Evolutionary conservation across 768 basidiomycete species (phyloP).

Genomic region (Naganishia vaughanmartiniae): DNA sequence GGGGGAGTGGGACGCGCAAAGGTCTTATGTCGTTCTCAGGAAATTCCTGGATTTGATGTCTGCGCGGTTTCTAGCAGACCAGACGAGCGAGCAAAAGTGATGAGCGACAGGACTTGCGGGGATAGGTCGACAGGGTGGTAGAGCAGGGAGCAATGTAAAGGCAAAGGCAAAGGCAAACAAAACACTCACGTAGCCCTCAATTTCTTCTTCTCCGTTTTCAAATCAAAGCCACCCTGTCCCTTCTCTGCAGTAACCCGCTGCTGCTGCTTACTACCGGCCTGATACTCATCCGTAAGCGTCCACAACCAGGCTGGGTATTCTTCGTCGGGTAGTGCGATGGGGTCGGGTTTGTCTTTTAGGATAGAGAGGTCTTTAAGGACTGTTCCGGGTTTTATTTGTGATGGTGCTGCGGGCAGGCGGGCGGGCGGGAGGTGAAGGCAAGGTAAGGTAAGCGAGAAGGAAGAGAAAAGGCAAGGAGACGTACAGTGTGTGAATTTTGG

Average conservation of each 20-base stretch:
- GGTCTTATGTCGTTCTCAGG: conserved; percentile 64
- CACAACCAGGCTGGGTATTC: conserved; percentile 89
- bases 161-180: too few relatives aligned
- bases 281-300: conserved; percentile 60
- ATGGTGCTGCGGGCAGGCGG: conserved; percentile 22
- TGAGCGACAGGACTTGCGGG: too few relatives aligned
- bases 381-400: conserved; percentile 59
- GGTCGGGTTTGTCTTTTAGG: conserved; percentile 74
- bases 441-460: neutral
- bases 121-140: too few relatives aligned
- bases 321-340: conserved; percentile 73
- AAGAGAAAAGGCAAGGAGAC: neutral
- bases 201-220: conserved; percentile 43
- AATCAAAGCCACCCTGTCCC: conserved; percentile 33
- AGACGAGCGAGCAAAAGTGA: too few relatives aligned
- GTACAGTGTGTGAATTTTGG: conserved; percentile 18
- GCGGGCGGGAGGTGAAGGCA: conserved; percentile 30
- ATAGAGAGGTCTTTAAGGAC: conserved; percentile 76
- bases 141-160: too few relatives aligned
- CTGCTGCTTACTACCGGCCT: conserved; percentile 31
- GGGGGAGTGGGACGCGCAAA: too few relatives aligned
- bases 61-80: conserved; percentile 54
- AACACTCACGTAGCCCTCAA: conserved; percentile 43
- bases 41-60: conserved; percentile 78
- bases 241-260: neutral